A percentile compares a stretch with the other conserved stretches of the same genome.
Conservation (phyloP, 2,329 filamentous ascomycete genomes). For the Fusarium hostae region DNA sequence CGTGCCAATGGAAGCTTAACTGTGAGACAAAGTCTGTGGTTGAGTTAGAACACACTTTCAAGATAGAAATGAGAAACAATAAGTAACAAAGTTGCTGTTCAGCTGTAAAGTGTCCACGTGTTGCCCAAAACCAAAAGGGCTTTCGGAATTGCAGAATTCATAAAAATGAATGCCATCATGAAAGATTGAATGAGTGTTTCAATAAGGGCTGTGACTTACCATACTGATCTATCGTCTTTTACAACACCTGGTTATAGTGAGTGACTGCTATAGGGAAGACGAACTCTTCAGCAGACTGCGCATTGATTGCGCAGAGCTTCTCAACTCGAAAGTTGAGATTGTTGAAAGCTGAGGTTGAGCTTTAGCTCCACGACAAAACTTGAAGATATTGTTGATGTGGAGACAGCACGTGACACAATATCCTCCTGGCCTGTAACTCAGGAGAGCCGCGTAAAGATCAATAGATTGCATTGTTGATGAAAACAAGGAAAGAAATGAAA, state of each 20-base stretch:
- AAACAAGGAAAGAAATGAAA: not conserved
- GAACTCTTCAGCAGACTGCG: not conserved
- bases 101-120: conserved; percentile 50
- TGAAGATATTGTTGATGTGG: conserved; percentile 16
- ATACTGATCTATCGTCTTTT: not conserved
- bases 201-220: conserved; percentile 28
- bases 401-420: conserved; percentile 22
- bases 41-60: conserved; percentile 22
- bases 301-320: not conserved
- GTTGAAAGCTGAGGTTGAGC: not conserved
- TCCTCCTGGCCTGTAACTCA: not conserved
- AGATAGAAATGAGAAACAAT: not conserved
- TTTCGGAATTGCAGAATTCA: conserved; percentile 64
- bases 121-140: conserved; percentile 38
- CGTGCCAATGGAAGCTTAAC: conserved; percentile 51
- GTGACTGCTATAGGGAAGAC: not conserved
- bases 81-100: conserved; percentile 20
- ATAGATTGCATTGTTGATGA: not conserved
- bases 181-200: conserved; percentile 3
- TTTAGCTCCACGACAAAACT: conserved; percentile 15
- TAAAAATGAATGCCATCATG: conserved; percentile 54
- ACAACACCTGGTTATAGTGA: not conserved
- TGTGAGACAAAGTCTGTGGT: conserved; percentile 1
- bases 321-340: not conserved
- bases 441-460: not conserved